Evolutionary conservation across 441 rosid species (phyloP).

Genomic region (Sinapis alba): DNA sequence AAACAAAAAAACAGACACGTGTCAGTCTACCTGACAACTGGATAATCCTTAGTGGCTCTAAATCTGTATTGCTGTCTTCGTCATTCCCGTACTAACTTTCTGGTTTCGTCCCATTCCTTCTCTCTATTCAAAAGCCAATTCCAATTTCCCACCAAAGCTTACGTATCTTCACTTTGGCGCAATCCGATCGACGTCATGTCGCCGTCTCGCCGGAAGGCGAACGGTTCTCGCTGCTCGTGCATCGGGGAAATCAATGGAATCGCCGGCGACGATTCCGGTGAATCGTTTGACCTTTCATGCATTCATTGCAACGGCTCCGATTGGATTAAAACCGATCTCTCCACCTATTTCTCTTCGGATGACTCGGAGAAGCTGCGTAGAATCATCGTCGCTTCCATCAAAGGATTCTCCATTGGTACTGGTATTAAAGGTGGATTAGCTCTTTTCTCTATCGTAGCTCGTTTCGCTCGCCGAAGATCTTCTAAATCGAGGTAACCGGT

Average conservation of each 20-base stretch:
- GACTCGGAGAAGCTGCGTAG: slow-evolving; percentile 67
- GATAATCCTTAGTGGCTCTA: neutral
- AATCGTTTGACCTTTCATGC: slow-evolving; percentile 31
- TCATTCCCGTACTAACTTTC: neutral
- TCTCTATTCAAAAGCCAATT: too few relatives aligned
- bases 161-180: too few relatives aligned
- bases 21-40: slow-evolving; percentile 18
- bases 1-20: slow-evolving; percentile 24
- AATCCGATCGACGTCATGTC: slow-evolving; percentile 43
- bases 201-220: slow-evolving; percentile 24
- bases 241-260: slow-evolving; percentile 4
- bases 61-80: slow-evolving; percentile 3
- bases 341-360: slow-evolving; percentile 22
- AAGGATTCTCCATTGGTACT: slow-evolving; percentile 91
- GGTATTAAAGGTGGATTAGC: slow-evolving; percentile 93
- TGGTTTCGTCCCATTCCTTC: neutral
- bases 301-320: slow-evolving; percentile 44
- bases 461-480: slow-evolving; percentile 62
- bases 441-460: slow-evolving; percentile 70
- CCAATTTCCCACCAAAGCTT: slow-evolving; percentile 24
- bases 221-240: slow-evolving; percentile 25
- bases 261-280: slow-evolving; percentile 17
- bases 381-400: slow-evolving; percentile 61
- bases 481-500: slow-evolving; percentile 43
- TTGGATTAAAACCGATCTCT: neutral